These are phyloP conservation scores for Fusarium sp. DNA, from an alignment of 2,329 filamentous ascomycete species.

Conservation along the genomic window DNA sequence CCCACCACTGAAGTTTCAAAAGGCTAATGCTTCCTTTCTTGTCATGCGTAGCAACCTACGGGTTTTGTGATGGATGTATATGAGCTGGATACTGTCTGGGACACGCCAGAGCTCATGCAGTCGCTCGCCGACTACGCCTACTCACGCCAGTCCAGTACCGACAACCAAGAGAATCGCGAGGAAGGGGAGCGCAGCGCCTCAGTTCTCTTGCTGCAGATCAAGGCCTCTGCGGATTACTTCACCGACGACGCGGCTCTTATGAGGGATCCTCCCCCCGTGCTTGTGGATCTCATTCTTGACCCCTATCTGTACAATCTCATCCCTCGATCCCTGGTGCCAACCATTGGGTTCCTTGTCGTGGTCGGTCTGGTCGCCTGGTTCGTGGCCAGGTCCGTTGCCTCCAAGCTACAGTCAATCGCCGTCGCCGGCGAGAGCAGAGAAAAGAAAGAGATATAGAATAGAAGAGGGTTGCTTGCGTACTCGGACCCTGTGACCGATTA, in stretches of 20 bases:
- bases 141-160: slow-evolving; percentile 55
- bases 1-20: background rate
- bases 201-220: slow-evolving; percentile 78
- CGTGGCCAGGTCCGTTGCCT: slow-evolving; percentile 52
- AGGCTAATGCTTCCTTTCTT: slow-evolving; percentile 10
- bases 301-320: slow-evolving; percentile 85
- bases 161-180: slow-evolving; percentile 9
- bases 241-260: slow-evolving; percentile 81
- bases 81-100: slow-evolving; percentile 70
- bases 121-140: slow-evolving; percentile 74
- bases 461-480: slow-evolving; percentile 16
- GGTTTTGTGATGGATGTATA: slow-evolving; percentile 77
- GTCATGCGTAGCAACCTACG: slow-evolving; percentile 81
- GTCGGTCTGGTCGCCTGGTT: slow-evolving; percentile 66
- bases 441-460: slow-evolving; percentile 54
- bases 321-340: slow-evolving; percentile 81
- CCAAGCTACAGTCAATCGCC: slow-evolving; percentile 46
- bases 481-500: slow-evolving; percentile 19
- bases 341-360: slow-evolving; percentile 73
- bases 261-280: slow-evolving; percentile 77
- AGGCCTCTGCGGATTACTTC: slow-evolving; percentile 87
- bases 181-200: slow-evolving; percentile 55
- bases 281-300: slow-evolving; percentile 87
- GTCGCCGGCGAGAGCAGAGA: slow-evolving; percentile 35
- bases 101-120: slow-evolving; percentile 70